These are phyloP conservation scores for Paracamarosporium sp. DNA, from an alignment of 2,329 filamentous ascomycete species.

Conservation along the genomic window DNA sequence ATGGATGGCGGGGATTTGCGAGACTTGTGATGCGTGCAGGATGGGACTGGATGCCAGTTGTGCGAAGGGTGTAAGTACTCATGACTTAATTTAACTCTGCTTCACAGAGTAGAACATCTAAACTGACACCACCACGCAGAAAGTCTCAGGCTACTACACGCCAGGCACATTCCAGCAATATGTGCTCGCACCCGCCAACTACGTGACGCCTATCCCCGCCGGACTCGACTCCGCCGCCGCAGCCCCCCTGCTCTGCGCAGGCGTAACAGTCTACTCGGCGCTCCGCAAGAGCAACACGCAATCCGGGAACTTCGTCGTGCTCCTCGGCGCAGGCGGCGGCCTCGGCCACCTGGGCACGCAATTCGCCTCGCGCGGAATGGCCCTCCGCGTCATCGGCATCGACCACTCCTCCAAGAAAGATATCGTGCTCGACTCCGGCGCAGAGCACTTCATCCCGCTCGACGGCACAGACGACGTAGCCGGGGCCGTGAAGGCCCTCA, in stretches of 20 bases:
- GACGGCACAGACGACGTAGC: slow-evolving; percentile 59
- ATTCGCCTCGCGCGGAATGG: slow-evolving; percentile 66
- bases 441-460: slow-evolving; percentile 71
- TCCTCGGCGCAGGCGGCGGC: slow-evolving; percentile 65
- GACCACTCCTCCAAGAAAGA: slow-evolving; percentile 71
- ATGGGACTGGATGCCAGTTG: slow-evolving; percentile 53
- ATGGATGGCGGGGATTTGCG: slow-evolving; percentile 67
- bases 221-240: slow-evolving; percentile 64
- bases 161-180: slow-evolving; percentile 79
- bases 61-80: slow-evolving; percentile 37
- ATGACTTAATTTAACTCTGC: neutral
- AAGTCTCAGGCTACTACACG: slow-evolving; percentile 70
- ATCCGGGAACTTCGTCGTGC: slow-evolving; percentile 66
- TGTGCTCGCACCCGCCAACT: slow-evolving; percentile 67
- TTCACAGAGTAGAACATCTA: neutral
- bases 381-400: slow-evolving; percentile 69
- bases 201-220: slow-evolving; percentile 74
- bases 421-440: slow-evolving; percentile 65
- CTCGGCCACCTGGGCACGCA: slow-evolving; percentile 71
- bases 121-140: slow-evolving; percentile 24
- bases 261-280: slow-evolving; percentile 69
- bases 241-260: slow-evolving; percentile 71
- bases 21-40: slow-evolving; percentile 40
- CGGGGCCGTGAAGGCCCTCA: slow-evolving; percentile 63
- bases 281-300: slow-evolving; percentile 66